phyloP scores from a whole-genome alignment of 495 filamentous ascomycete species.

The Aspergillus indologenus region DNA sequence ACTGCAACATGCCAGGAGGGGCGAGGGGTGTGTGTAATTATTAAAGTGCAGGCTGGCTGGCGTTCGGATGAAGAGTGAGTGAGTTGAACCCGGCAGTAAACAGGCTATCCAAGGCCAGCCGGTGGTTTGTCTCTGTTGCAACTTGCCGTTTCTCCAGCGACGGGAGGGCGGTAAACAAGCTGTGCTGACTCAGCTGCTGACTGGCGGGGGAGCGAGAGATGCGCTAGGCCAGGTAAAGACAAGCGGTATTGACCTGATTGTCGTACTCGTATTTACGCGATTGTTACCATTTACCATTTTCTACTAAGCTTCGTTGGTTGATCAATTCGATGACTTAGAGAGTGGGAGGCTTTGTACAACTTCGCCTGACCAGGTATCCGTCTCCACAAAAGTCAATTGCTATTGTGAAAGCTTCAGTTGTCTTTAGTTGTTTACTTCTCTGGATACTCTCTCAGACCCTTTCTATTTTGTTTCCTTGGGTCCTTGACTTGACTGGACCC shows the following conservation, averaged over 20 bases:
- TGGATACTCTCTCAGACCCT: not conserved
- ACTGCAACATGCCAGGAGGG: conserved; percentile 15
- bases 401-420: not conserved
- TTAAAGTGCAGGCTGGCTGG: not conserved
- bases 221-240: conserved; percentile 14
- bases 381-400: not conserved
- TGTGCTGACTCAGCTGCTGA: conserved; percentile 27
- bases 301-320: no score
- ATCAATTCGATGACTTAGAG: no score
- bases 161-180: conserved; percentile 39
- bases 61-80: not conserved
- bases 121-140: conserved; percentile 5
- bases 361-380: no score
- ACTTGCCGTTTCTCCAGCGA: conserved; percentile 38
- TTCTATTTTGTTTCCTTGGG: not conserved
- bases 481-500: not conserved
- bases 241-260: conserved; percentile 16
- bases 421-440: not conserved
- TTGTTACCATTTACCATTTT: no score
- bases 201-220: conserved; percentile 7
- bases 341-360: no score
- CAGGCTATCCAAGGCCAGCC: not conserved
- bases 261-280: not conserved
- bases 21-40: not conserved
- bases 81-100: conserved; percentile 5